These are phyloP conservation scores for Sclerotinia trifoliorum DNA, from an alignment of 2,329 filamentous ascomycete species.

Conservation along the genomic window DNA sequence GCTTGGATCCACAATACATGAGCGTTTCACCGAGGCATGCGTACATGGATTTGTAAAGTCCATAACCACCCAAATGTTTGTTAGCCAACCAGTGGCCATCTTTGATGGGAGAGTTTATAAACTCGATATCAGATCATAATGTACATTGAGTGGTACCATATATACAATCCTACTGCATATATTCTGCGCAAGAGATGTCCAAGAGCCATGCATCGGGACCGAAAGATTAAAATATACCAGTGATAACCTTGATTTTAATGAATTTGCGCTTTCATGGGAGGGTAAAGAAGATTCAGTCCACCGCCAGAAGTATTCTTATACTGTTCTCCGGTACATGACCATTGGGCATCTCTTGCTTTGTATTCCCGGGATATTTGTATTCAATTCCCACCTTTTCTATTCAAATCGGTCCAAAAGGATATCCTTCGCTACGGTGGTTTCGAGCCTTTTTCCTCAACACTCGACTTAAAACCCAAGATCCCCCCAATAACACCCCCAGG, in stretches of 20 bases:
- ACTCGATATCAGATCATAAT: neutral
- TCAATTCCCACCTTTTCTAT: neutral
- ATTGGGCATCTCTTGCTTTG: too few relatives aligned
- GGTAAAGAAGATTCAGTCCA: too few relatives aligned
- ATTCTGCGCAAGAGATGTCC: too few relatives aligned
- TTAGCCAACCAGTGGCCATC: too few relatives aligned
- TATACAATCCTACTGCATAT: neutral
- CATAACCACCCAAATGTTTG: neutral
- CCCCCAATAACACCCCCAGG: constrained; percentile 75
- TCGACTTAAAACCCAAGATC: constrained; percentile 50
- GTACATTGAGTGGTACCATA: neutral
- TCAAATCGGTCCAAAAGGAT: neutral
- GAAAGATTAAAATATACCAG: too few relatives aligned
- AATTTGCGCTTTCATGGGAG: too few relatives aligned
- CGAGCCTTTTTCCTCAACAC: constrained; percentile 30
- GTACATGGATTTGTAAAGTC: too few relatives aligned
- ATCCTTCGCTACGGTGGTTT: constrained; percentile 32
- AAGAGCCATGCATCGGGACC: too few relatives aligned
- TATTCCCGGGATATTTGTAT: neutral
- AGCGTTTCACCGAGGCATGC: neutral
- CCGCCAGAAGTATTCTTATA: too few relatives aligned
- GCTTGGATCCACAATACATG: neutral
- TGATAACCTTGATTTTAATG: too few relatives aligned
- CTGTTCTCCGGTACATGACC: too few relatives aligned
- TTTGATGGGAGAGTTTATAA: neutral